These are phyloP conservation scores for Cutaneotrichosporon daszewskae DNA, from an alignment of 1,284 basidiomycete genomes.

Conservation along the genomic window DNA sequence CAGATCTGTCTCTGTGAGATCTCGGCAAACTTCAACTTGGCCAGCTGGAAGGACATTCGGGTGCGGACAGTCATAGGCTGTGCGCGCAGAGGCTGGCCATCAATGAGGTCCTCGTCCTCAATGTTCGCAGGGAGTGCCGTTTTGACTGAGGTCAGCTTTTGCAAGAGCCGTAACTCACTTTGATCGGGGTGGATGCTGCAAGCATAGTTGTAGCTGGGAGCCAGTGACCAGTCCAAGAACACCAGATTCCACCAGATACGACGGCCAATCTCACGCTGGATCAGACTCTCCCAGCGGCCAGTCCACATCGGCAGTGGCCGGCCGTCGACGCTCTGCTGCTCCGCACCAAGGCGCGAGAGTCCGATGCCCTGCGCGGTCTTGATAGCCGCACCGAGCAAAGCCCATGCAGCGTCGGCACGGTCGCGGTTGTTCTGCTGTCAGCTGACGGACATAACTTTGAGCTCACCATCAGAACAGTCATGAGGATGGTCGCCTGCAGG, in stretches of 20 bases:
- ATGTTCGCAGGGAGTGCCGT: constrained; percentile 47
- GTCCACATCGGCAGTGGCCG: constrained; percentile 46
- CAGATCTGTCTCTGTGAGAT: constrained; percentile 48
- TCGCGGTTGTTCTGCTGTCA: constrained; percentile 43
- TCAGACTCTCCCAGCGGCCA: constrained; percentile 47
- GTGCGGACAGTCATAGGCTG: constrained; percentile 44
- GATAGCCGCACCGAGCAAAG: constrained; percentile 46
- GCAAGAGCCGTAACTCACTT: constrained; percentile 26
- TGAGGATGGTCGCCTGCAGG: constrained; percentile 42
- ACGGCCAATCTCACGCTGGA: constrained; percentile 47
- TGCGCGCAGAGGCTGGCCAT: constrained; percentile 42
- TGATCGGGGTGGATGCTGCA: constrained; percentile 48
- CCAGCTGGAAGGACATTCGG: constrained; percentile 48
- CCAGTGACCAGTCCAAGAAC: constrained; percentile 46
- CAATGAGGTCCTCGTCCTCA: constrained; percentile 47
- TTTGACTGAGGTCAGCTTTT: constrained; percentile 27
- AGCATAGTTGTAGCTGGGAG: constrained; percentile 45
- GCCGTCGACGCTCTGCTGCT: constrained; percentile 39
- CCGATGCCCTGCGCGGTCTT: constrained; percentile 50
- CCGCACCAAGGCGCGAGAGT: constrained; percentile 46
- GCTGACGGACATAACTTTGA: neutral
- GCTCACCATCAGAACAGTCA: constrained; percentile 45
- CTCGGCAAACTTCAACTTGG: constrained; percentile 45
- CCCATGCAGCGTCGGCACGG: constrained; percentile 48
- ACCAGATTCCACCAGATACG: constrained; percentile 49